Evolutionary conservation across 805 yeast genomes (phyloP).

Genomic region (Suhomyces canberraensis): DNA sequence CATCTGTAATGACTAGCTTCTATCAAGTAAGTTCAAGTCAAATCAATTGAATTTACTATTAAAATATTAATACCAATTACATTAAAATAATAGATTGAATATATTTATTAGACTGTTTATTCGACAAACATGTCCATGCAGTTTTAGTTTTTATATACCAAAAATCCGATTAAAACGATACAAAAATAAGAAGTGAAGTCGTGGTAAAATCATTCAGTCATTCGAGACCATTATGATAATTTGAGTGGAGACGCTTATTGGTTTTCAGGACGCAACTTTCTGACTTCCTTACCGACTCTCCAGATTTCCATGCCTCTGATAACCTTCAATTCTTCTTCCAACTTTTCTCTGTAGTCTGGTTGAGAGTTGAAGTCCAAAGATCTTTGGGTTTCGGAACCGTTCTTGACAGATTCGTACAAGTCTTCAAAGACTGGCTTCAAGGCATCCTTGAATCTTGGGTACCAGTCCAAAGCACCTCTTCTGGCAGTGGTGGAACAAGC

Average conservation of each 20-base stretch:
- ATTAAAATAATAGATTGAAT: too few species aligned
- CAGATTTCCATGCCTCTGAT: constrained; percentile 99
- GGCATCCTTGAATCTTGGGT: constrained; percentile 98
- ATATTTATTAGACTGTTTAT: constrained; percentile 28
- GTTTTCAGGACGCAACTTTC: constrained; percentile 99
- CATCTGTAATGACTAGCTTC: too few species aligned
- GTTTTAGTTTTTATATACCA: constrained; percentile 13
- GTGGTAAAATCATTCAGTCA: constrained; percentile 28
- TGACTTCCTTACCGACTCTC: constrained; percentile 99
- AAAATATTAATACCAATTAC: too few species aligned
- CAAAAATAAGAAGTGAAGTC: constrained; percentile 14
- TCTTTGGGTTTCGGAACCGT: constrained; percentile 97
- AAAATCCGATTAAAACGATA: constrained; percentile 8
- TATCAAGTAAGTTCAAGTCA: too few species aligned
- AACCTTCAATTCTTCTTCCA: constrained; percentile 87
- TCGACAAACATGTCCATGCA: constrained; percentile 44
- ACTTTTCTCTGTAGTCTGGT: constrained; percentile 94
- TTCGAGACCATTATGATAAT: constrained; percentile 33
- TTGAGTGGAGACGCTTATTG: constrained; percentile 45
- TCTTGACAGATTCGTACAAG: constrained; percentile 89
- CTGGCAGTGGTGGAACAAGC: constrained; percentile 99
- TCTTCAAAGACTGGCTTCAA: constrained; percentile 98
- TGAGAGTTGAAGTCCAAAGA: constrained; percentile 98
- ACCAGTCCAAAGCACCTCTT: constrained; percentile 99
- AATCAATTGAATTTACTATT: too few species aligned